phyloP scores from a whole-genome alignment of 352 stramenopile genomes.

The Phytophthora multivora region DNA sequence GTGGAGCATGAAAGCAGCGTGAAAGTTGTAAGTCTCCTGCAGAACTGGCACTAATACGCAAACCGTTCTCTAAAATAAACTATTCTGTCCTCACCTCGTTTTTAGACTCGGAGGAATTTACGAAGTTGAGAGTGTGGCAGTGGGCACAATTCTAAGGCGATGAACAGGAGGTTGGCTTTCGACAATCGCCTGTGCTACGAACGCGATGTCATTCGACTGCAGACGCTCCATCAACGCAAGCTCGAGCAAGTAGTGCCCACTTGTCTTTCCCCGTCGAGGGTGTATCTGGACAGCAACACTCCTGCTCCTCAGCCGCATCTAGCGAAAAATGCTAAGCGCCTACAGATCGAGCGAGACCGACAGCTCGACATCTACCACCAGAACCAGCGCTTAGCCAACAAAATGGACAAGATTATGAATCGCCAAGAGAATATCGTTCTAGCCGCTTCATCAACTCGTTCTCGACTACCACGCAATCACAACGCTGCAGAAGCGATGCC shows the following conservation, averaged over 20 bases:
- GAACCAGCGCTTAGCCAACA: constrained; percentile 72
- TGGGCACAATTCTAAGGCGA: constrained; percentile 13
- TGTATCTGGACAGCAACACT: constrained; percentile 65
- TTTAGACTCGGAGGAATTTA: constrained; percentile 21
- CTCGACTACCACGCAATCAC: background rate
- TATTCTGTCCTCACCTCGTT: constrained; percentile 17
- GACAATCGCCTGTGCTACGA: constrained; percentile 86
- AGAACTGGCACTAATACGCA: too few species aligned
- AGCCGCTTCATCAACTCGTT: constrained; percentile 34
- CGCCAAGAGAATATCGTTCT: constrained; percentile 68
- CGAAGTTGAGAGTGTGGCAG: background rate
- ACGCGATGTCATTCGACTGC: constrained; percentile 65
- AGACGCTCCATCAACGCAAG: constrained; percentile 69
- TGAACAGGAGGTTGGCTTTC: constrained; percentile 82
- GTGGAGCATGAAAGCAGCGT: constrained; percentile 38
- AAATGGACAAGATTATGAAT: constrained; percentile 75
- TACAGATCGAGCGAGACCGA: constrained; percentile 64
- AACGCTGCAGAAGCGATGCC: constrained; percentile 10
- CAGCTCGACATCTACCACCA: constrained; percentile 67
- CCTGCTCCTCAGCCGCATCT: constrained; percentile 53
- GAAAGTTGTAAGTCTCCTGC: background rate
- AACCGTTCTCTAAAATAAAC: constrained; percentile 32
- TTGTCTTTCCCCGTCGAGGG: constrained; percentile 58
- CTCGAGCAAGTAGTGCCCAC: constrained; percentile 66
- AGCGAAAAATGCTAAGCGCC: constrained; percentile 57